Evolutionary conservation across 768 basidiomycete genomes (phyloP), one percentile per base, ranked within the genome.

Genomic region (Suillus weaverae): DNA sequence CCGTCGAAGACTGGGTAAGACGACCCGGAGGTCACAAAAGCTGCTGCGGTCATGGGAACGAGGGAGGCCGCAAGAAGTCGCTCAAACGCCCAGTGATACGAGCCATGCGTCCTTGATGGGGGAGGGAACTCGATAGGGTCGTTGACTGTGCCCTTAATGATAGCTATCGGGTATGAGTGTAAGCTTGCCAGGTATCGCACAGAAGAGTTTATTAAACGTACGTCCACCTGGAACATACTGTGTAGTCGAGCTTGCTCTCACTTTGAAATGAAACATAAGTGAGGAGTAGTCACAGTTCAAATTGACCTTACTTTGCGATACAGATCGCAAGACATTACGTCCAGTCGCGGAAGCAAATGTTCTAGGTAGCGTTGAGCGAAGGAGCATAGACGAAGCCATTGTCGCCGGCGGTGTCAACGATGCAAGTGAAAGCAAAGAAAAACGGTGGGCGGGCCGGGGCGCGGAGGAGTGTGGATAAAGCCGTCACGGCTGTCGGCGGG

Each of bases 11-110:
- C 79, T 3, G 97, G 94, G 79, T 96, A 88, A 66, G 83, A 84
- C 61, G 83, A 86, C 26, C 86, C 87, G 44, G 88, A 88, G 9
- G 91, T 90, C 33, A 87, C 92, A 68, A 94, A 93, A 0, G 96
- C 91, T 35, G 92, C 91, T n/a, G 85, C 91, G 22, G 94, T 95
- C 70, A 96, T 80, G 51, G 97, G 97, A n/a, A 99, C 86, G 69
- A 99, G 86, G 13, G 87, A 80, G 0, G 95, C 97, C 0, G 92
- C 90, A 56, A 99, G 84, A 33, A 95, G 84, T 62, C 96, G 91
- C 78, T 99, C 97, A 73, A 98, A 99, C 1, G 95, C 89, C 88
- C 87, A 89, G 76, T 89, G 97, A 78, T 97, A 89, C 3, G 95
- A 95, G 59, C 97, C 97, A 71, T 96, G 91, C 0, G 86, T 77